Evolutionary conservation across 495 filamentous ascomycete species (phyloP), one percentile per base, ranked within the genome.

Genomic region (Aspergillus bertholletiae): DNA sequence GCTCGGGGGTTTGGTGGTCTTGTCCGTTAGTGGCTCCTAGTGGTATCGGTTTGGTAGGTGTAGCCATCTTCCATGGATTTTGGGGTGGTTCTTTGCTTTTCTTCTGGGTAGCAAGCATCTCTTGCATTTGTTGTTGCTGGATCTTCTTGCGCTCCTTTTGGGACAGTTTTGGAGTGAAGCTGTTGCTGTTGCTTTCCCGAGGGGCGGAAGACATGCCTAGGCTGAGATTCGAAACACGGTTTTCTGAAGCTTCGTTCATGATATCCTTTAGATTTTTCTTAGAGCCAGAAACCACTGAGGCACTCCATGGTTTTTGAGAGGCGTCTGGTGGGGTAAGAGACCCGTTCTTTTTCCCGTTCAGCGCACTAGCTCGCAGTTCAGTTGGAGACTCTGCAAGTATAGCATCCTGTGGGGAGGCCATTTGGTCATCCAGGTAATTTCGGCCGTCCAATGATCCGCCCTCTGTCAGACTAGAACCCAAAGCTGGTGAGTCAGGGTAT

Each of bases 141-240:
- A 88, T 80, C 64, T 82, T 89, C 72, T 96, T 96, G 11, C 90
- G 84, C 63, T 96, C 93, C 63, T 91, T 93, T 58, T 97, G 94
- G 1, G 90, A 94, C 39, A 95, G 58, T 84, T 96, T 67, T 65
- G 72, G 43, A 53, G 73, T 51, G 37, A 69, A 64, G 32, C n/a
- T n/a, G n/a, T 59, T 64, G 53, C 60, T 60, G 48, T 63, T 69
- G 58, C 54, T 63, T 47, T 74, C 67, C 51, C 65, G 65, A 66
- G 83, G 57, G 22, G 39, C 30, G 34, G 54, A 54, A 7, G 82
- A 80, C 47, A 96, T 77, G 0, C 78, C 89, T n/a, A 87, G 72
- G 0, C 91, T 88, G 2, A 96, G 73, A 30, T 83, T 85, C 0
- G 91, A 96, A 6, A 83, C 82, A 22, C 68, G 69, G 18, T 62